Percentiles rank a stretch among this genome's conserved stretches.
phyloP scores from a whole-genome alignment of 2,329 filamentous ascomycete genomes.

The Plenodomus tracheiphilus region DNA sequence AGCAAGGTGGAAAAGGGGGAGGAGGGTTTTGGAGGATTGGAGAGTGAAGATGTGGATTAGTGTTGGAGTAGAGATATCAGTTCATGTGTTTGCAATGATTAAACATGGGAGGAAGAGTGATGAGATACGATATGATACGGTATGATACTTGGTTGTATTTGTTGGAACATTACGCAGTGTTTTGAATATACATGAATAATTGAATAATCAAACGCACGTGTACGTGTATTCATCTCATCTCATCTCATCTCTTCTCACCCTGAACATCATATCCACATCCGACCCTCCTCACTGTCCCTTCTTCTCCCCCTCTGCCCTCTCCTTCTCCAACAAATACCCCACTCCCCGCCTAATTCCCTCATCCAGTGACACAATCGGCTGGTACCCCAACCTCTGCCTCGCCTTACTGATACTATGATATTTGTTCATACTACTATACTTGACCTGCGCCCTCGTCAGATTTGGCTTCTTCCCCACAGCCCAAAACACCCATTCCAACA shows the following conservation, averaged over 20 bases:
- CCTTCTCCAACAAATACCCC: slow-evolving; percentile 43
- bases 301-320: slow-evolving; percentile 37
- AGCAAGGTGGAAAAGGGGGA: background rate
- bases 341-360: slow-evolving; percentile 61
- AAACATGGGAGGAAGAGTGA: too few relatives aligned
- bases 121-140: background rate
- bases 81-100: background rate
- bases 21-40: background rate
- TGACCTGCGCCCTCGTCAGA: slow-evolving; percentile 54
- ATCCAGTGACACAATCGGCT: slow-evolving; percentile 66
- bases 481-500: slow-evolving; percentile 53
- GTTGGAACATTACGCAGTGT: too few relatives aligned
- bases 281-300: slow-evolving; percentile 33
- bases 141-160: too few relatives aligned
- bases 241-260: too few relatives aligned
- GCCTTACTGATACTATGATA: slow-evolving; percentile 81
- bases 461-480: slow-evolving; percentile 51
- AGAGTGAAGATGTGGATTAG: background rate
- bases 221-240: too few relatives aligned
- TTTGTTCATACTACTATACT: slow-evolving; percentile 73
- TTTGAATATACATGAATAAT: too few relatives aligned
- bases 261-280: background rate
- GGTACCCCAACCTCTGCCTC: slow-evolving; percentile 69
- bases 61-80: background rate
- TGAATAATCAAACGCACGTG: too few relatives aligned